Conservation (phyloP, 352 stramenopile species). For the Globisporangium emineosum region DNA sequence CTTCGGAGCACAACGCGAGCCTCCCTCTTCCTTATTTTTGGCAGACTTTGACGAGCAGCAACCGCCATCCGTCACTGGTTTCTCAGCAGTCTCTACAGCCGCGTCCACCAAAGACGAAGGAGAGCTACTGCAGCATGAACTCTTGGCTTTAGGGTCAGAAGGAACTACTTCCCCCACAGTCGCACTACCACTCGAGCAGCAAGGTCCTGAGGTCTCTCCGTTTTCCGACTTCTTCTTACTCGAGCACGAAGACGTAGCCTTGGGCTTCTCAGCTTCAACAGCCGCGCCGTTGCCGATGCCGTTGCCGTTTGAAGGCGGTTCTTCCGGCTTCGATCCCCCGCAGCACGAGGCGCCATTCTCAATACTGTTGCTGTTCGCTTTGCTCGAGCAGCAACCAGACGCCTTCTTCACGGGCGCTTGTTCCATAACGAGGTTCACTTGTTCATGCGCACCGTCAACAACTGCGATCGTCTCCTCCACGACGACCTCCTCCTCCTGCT, state of each 20-base stretch:
- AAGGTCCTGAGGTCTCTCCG: constrained; percentile 1
- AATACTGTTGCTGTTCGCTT: background rate
- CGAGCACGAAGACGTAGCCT: constrained; percentile 2
- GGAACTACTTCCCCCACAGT: background rate
- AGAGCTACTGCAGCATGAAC: constrained; percentile 7
- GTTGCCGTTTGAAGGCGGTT: no score
- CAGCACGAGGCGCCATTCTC: constrained; percentile 1
- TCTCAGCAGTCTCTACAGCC: constrained; percentile 10
- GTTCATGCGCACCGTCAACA: background rate
- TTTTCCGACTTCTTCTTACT: constrained; percentile 4
- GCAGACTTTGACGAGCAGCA: constrained; percentile 21
- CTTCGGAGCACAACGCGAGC: constrained; percentile 10
- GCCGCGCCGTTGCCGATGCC: background rate
- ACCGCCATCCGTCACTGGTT: background rate
- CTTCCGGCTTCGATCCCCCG: background rate
- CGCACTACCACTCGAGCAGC: constrained; percentile 1
- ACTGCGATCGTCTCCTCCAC: background rate
- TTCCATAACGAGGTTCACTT: background rate
- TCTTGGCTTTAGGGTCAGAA: constrained; percentile 2
- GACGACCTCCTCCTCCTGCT: background rate
- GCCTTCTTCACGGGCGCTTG: background rate
- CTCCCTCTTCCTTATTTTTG: constrained; percentile 2
- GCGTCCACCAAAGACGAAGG: background rate
- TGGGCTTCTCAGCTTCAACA: background rate
- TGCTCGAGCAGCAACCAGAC: constrained; percentile 1